Evolutionary conservation across 805 yeast genomes (phyloP).

Genomic region (Hanseniaspora thailandica): DNA sequence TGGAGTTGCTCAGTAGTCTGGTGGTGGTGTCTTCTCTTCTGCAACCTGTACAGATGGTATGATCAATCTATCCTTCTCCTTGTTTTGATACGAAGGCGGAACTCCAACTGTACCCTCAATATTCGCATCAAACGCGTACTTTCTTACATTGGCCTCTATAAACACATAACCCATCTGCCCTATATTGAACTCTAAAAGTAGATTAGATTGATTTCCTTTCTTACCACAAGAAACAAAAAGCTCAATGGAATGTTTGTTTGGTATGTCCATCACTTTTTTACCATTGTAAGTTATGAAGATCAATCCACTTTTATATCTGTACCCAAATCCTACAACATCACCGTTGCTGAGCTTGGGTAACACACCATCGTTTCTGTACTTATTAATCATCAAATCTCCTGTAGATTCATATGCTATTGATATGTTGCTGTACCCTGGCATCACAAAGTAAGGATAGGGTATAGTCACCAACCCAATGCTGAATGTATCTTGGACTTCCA

Average conservation of each 20-base stretch:
- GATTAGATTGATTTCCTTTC: conserved; percentile 31
- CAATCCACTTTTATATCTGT: conserved; percentile 67
- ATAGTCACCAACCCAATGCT: conserved; percentile 57
- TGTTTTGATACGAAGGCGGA: conserved; percentile 36
- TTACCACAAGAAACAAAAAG: conserved; percentile 29
- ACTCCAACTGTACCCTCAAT: conserved; percentile 34
- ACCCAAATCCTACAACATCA: conserved; percentile 89
- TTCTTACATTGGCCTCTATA: conserved; percentile 73
- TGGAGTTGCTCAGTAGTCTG: background rate
- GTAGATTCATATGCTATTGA: conserved; percentile 64
- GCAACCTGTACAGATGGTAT: background rate
- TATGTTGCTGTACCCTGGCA: conserved; percentile 62
- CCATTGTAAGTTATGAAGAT: conserved; percentile 92
- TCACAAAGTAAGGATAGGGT: conserved; percentile 63
- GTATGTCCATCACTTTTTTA: conserved; percentile 68
- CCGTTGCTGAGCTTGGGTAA: conserved; percentile 51
- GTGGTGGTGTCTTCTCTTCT: conserved; percentile 2
- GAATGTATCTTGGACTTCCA: conserved; percentile 33
- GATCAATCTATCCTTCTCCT: conserved; percentile 19
- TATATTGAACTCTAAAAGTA: conserved; percentile 47
- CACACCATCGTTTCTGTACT: conserved; percentile 35
- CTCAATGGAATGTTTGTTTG: conserved; percentile 50
- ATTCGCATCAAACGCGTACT: conserved; percentile 58
- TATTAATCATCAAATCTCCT: conserved; percentile 56
- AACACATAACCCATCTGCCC: conserved; percentile 73